Evolutionary conservation across 805 yeast genomes (phyloP), one percentile per base, ranked within the genome.

Genomic region (Kodamaea restingae): DNA sequence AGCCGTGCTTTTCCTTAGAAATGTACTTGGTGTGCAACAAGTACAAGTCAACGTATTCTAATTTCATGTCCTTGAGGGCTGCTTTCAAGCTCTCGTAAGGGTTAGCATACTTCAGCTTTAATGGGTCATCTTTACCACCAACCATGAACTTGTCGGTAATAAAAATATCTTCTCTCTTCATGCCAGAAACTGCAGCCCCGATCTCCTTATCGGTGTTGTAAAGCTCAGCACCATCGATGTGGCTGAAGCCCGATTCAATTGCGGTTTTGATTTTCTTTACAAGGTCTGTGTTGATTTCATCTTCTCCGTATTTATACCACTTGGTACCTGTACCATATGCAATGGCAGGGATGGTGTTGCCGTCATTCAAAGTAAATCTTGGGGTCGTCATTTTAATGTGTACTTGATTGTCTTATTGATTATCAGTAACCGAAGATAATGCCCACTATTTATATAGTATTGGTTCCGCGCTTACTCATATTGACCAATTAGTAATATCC

Each of bases 211-310:
- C 80, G 8, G 84, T 80, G 33, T 71, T 67, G 56, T 81, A 81
- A 11, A 66, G 58, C 48, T 81, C 84, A 0, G 88, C 88, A 10
- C 81, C 75, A 48, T 81, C 88, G 32, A 81, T 65, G 52, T 80
- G 88, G 34, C 60, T 68, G 56, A 73, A 77, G 0, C 84, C 83
- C 11, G 56, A 54, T 2, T 70, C 60, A 15, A 82, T 51, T 2
- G 87, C 80, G 20, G 55, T 52, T 4, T 55, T 42, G 20, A 80
- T 46, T 15, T 75, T 69, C 4, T 70, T 65, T 4, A 73, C 77
- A 34, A 76, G 56, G 7, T 50, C 47, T n/a, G 51, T 39, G 40
- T 57, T 56, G 32, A 54, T 32, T 11, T 58, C 60, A 10, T 65
- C 60, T 21, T 35, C 30, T 33, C 54, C 49, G 20, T 14, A 15